A percentile compares a stretch with the other conserved stretches of the same genome.
Conservation (phyloP, 2,329 filamentous ascomycete species). For the Alternaria tenuissima region DNA sequence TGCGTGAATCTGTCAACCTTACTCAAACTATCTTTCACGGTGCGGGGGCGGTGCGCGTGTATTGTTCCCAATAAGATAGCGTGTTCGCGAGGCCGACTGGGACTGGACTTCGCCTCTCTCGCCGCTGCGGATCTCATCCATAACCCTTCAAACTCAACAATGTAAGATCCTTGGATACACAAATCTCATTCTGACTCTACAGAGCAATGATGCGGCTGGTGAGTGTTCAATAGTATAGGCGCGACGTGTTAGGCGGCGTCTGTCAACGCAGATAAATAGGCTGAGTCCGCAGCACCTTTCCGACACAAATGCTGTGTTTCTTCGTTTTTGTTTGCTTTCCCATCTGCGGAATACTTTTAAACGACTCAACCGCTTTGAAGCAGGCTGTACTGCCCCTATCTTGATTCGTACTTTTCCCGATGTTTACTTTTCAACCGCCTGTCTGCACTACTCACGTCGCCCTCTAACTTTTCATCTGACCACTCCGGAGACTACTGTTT, state of each 20-base stretch:
- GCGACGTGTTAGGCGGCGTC: slow-evolving; percentile 11
- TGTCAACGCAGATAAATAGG: slow-evolving; percentile 11
- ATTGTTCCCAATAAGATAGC: slow-evolving; percentile 17
- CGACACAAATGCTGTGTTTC: slow-evolving; percentile 24
- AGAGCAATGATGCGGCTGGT: slow-evolving; percentile 1
- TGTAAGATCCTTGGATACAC: not conserved
- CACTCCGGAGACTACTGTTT: not conserved
- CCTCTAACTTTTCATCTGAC: slow-evolving; percentile 5
- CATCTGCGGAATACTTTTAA: slow-evolving; percentile 11
- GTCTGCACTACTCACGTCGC: not conserved
- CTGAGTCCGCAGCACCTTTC: slow-evolving; percentile 18
- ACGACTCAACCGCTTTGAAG: slow-evolving; percentile 10
- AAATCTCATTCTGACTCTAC: not conserved
- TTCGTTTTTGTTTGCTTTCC: slow-evolving; percentile 19
- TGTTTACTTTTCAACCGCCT: slow-evolving; percentile 1
- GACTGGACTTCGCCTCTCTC: slow-evolving; percentile 6
- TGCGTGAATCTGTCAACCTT: slow-evolving; percentile 4
- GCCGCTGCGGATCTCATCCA: not conserved
- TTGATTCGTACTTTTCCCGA: not conserved
- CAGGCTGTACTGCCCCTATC: slow-evolving; percentile 14
- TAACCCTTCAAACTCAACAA: slow-evolving; percentile 6
- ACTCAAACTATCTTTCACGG: slow-evolving; percentile 2
- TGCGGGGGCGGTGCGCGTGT: slow-evolving; percentile 11
- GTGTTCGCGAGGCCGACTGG: slow-evolving; percentile 4
- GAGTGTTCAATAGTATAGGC: slow-evolving; percentile 13